Evolutionary conservation across 345 rosid genomes (phyloP), one percentile per base, ranked within the genome.

Genomic region (Brassica napus): DNA sequence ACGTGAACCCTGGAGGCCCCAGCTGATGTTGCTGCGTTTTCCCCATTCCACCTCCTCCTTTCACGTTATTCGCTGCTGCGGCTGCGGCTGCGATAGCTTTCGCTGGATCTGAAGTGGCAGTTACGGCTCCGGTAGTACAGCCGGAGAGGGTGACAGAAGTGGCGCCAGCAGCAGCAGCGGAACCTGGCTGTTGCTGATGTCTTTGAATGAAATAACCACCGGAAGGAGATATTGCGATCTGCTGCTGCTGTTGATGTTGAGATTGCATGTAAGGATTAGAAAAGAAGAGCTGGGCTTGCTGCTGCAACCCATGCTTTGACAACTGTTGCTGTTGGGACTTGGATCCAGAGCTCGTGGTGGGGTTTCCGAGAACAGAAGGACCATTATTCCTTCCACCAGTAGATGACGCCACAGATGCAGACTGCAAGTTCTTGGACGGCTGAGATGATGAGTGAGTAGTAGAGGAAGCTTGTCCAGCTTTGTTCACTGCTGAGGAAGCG

Each of bases 281-380:
- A 72, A 91, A 94, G 77, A 88, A 65, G 54, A 90, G 82, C 67
- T 89, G 97, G 0, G 85, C 73, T 18, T 83, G 92, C 62, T 77
- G 93, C 74, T 82, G 95, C 86, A 86, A 0, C 55, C 86, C 85
- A 79, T 86, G 92, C 85, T 88, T 91, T 2, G 86, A 64, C 35
- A 82, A 64, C 76, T 86, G 90, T 18, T 80, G 88, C 32, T 86
- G 90, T 39, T 86, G 96, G 15, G 86, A 77, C 88, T 90, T 95
- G 2, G 91, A 58, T 18, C 85, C 91, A 8, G 86, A 70, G 75
- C 84, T 83, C 0, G 89, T 62, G 6, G 95, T 78, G 0, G 88
- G 77, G 84, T 88, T 90, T 34, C 98, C 94, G 26, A 88, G 87
- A 30, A 84, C 87, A 2, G 98, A 90, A 6, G 92, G 88, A 31